A percentile compares a stretch with the other conserved stretches of the same genome.
phyloP scores from a whole-genome alignment of 495 filamentous ascomycete species.

The Neurospora tetrasperma region DNA sequence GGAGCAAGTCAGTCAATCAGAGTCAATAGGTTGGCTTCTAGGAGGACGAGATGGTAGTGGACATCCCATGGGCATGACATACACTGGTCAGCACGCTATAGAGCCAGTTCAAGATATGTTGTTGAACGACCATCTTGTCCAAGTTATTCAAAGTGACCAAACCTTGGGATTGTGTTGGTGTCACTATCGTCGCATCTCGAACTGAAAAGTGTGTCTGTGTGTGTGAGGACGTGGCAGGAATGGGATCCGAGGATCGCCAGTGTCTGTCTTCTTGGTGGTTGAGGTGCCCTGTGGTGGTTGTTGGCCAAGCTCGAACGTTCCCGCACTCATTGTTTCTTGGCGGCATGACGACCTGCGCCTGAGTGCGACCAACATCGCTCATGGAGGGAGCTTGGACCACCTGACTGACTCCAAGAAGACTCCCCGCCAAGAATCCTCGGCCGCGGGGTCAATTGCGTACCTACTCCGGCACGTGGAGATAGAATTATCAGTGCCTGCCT shows the following conservation, averaged over 20 bases:
- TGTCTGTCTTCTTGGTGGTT: not conserved
- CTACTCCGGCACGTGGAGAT: not conserved
- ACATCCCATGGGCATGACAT: conserved; percentile 26
- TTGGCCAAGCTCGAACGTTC: not conserved
- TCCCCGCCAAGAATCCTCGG: not conserved
- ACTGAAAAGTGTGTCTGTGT: not conserved
- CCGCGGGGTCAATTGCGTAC: not conserved
- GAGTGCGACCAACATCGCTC: not conserved
- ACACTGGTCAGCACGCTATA: conserved; percentile 83
- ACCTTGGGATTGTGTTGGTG: not conserved
- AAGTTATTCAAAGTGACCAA: not conserved
- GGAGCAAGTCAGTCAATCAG: conserved; percentile 7
- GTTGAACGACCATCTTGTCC: conserved; percentile 65
- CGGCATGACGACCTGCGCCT: not conserved
- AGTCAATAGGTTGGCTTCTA: not conserved
- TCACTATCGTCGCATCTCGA: not conserved
- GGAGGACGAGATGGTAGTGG: not conserved
- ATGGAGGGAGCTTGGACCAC: not conserved
- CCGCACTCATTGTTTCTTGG: not conserved
- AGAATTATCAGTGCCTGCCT: not conserved
- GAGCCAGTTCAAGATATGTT: conserved; percentile 88
- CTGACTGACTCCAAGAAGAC: not conserved
- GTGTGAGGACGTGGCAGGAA: not conserved
- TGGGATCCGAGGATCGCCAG: not conserved
- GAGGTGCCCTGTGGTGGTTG: not conserved